These are phyloP conservation scores for Colletotrichum ledebouriae DNA, from an alignment of 2,329 filamentous ascomycete species.

Conservation along the genomic window DNA sequence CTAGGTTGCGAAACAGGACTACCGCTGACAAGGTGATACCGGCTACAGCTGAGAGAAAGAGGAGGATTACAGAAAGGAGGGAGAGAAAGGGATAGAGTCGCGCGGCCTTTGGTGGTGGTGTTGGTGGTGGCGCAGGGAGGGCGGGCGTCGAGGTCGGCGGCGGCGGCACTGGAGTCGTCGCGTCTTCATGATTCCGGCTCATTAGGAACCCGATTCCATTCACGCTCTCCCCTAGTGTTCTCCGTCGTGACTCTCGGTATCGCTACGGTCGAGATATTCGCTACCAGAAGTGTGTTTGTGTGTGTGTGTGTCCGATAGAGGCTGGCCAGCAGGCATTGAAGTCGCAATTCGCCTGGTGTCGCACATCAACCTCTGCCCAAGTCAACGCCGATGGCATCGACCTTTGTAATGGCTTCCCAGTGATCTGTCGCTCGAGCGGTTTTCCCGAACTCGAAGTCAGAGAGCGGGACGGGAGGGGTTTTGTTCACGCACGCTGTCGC, in stretches of 20 bases:
- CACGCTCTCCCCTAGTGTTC: neutral
- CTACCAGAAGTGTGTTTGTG: neutral
- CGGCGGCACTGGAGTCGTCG: constrained; percentile 39
- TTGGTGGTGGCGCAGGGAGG: neutral
- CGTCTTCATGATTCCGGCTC: constrained; percentile 30
- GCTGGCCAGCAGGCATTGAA: constrained; percentile 4
- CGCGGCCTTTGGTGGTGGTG: constrained; percentile 9
- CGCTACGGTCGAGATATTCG: neutral
- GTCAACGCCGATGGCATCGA: constrained; percentile 16
- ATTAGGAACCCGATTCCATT: constrained; percentile 34
- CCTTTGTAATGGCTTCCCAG: constrained; percentile 1
- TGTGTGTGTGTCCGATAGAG: neutral
- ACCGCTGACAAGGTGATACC: constrained; percentile 32
- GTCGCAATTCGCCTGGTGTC: neutral
- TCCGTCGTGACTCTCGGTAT: neutral
- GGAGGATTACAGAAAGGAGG: constrained; percentile 20
- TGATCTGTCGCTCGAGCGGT: neutral
- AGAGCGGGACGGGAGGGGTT: constrained; percentile 31
- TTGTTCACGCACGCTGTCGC: constrained; percentile 20
- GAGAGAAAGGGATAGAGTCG: constrained; percentile 31
- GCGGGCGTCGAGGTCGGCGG: neutral
- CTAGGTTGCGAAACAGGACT: constrained; percentile 23
- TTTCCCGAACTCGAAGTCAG: neutral
- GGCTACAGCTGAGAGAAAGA: constrained; percentile 27
- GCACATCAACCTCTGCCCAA: constrained; percentile 14